Base-by-base conservation (phyloP, 371 early-diverging fungal species). In the Parasitella parasitica region DNA sequence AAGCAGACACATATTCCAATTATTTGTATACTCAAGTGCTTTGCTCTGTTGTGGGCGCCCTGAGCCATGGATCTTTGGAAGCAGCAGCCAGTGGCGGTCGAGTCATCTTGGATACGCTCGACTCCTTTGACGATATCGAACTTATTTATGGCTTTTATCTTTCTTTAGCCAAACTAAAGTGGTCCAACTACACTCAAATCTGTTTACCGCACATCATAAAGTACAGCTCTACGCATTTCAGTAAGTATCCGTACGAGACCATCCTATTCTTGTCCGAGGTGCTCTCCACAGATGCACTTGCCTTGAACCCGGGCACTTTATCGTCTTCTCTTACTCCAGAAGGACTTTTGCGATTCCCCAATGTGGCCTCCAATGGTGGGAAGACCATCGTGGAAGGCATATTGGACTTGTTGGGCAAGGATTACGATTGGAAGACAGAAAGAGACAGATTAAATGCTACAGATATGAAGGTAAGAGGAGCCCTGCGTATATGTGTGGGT, bases 151-250 rank as follows among this genome's bases (percentile, higher is more conserved):
- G 86, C 6, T 88, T 93, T 70, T 84, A 86, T 20, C 73, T 86
- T 38, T 80, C 84, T 27, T 78, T 93, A 43, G 85, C 88, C 26
- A 77, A 84, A 22, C 54, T 89, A 8, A 78, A 82, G 51, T 91
- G 92, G 88, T 59, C 66, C 34, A 85, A 88, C 53, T 90, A 83
- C 69, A 83, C 84, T 32, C 87, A 87, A 62, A 81, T 90, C 20
- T 74, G 89, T 55, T 73, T 91, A 24, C 89, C 91, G 4, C 83
- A 88, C 58, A 74, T 91, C 43, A 79, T 87, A 43, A 82, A 68
- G 70, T 83, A 81, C 38, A 74, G 79, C 43, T 61, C 85, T 7
- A 51, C 63, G 11, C 72, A 84, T 30, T 82, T 80, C 62, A 55
- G 61, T 2, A 55, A 61, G 3, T 38, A 72, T 46, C 66, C 83